Percentiles rank a stretch among this genome's conserved stretches.
These are phyloP conservation scores for Suillus subalutaceus DNA, from an alignment of 768 basidiomycete species.

Conservation along the genomic window DNA sequence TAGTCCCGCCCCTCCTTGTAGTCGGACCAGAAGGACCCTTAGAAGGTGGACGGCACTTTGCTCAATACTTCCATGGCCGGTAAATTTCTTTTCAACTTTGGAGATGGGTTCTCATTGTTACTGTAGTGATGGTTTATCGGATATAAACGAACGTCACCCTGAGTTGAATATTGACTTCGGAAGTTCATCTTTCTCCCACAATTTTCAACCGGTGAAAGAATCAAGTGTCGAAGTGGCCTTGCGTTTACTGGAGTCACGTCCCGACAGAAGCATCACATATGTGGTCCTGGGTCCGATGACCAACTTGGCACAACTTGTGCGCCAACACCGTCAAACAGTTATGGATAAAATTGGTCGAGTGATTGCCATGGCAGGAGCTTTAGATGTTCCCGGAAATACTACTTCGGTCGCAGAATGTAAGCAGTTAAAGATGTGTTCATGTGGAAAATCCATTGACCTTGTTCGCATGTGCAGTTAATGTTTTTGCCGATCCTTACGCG, in stretches of 20 bases:
- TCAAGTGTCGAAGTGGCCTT: constrained; percentile 57
- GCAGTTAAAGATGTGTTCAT: constrained; percentile 23
- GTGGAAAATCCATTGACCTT: constrained; percentile 8
- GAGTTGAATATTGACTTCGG: constrained; percentile 47
- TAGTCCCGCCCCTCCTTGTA: constrained; percentile 61
- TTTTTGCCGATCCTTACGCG: constrained; percentile 87
- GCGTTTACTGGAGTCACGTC: constrained; percentile 53
- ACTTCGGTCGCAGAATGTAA: constrained; percentile 83
- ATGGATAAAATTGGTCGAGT: constrained; percentile 68
- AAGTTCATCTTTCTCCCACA: constrained; percentile 36
- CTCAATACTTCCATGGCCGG: constrained; percentile 87
- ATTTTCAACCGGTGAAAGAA: constrained; percentile 48
- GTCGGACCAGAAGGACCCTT: constrained; percentile 69
- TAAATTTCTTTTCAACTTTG: constrained; percentile 27
- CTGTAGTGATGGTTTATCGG: constrained; percentile 68
- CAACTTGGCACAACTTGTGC: constrained; percentile 72
- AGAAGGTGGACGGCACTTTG: constrained; percentile 70
- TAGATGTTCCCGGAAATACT: constrained; percentile 91
- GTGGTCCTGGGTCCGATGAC: constrained; percentile 79
- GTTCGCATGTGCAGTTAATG: constrained; percentile 59
- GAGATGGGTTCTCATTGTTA: constrained; percentile 7
- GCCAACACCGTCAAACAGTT: constrained; percentile 54
- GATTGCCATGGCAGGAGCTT: constrained; percentile 90
- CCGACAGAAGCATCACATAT: constrained; percentile 64
- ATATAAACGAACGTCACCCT: constrained; percentile 63